Conservation (phyloP, 768 basidiomycete genomes). For the Crucibulum laeve region DNA sequence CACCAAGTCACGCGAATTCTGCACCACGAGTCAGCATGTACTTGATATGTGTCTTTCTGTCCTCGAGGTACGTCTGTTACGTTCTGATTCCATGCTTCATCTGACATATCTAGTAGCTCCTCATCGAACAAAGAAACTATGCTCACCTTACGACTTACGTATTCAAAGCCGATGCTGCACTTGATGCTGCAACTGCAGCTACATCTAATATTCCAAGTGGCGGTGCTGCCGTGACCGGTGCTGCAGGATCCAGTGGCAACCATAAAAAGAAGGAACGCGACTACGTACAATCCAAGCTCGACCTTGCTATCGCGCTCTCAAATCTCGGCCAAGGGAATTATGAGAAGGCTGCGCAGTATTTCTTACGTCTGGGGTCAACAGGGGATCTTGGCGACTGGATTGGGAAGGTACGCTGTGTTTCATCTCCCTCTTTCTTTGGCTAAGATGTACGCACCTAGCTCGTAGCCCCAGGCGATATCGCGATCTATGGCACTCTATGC, state of each 20-base stretch:
- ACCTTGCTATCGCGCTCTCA: slow-evolving; percentile 76
- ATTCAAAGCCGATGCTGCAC: slow-evolving; percentile 90
- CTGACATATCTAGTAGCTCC: slow-evolving; percentile 43
- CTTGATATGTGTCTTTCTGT: slow-evolving; percentile 88
- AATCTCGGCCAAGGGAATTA: slow-evolving; percentile 69
- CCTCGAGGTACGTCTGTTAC: slow-evolving; percentile 51
- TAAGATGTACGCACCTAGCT: slow-evolving; percentile 37
- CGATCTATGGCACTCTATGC: slow-evolving; percentile 81
- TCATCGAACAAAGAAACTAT: slow-evolving; percentile 85
- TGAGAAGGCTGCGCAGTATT: slow-evolving; percentile 73
- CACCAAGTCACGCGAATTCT: slow-evolving; percentile 91
- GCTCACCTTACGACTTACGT: slow-evolving; percentile 88
- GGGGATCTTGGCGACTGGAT: slow-evolving; percentile 76
- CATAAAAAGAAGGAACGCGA: slow-evolving; percentile 59
- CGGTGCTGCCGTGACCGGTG: slow-evolving; percentile 11
- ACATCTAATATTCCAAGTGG: slow-evolving; percentile 13
- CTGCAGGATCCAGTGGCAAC: slow-evolving; percentile 21
- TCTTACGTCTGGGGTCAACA: slow-evolving; percentile 63
- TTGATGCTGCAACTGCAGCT: slow-evolving; percentile 53
- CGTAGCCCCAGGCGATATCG: slow-evolving; percentile 78
- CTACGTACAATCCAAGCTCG: slow-evolving; percentile 71
- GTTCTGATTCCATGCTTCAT: not conserved
- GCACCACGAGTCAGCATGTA: slow-evolving; percentile 87
- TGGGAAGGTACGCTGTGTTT: slow-evolving; percentile 47
- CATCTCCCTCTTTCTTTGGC: not conserved